These are phyloP conservation scores for Fusarium goolgardi DNA, from an alignment of 2,329 filamentous ascomycete species.

Conservation along the genomic window DNA sequence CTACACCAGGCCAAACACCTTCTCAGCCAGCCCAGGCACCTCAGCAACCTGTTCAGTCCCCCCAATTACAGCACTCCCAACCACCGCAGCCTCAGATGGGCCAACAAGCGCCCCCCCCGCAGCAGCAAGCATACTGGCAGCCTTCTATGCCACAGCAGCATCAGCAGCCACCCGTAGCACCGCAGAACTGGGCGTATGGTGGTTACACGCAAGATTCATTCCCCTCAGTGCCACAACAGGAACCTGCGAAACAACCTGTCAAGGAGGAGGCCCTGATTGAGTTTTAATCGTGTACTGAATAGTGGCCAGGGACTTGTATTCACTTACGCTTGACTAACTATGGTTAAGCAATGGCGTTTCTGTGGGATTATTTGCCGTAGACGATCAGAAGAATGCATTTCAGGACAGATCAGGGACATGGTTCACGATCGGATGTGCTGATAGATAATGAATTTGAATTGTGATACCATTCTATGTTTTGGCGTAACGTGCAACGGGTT, in stretches of 20 bases:
- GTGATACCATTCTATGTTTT: constrained; percentile 14
- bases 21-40: constrained; percentile 48
- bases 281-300: constrained; percentile 59
- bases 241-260: constrained; percentile 58
- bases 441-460: constrained; percentile 16
- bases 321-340: constrained; percentile 1
- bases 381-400: constrained; percentile 27
- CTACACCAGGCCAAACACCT: constrained; percentile 50
- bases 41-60: constrained; percentile 39
- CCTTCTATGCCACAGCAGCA: constrained; percentile 51
- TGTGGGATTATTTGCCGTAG: constrained; percentile 17
- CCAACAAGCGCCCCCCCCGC: constrained; percentile 47
- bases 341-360: constrained; percentile 28
- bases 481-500: not conserved
- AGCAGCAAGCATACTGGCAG: constrained; percentile 54
- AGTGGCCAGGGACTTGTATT: not conserved
- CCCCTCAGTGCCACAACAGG: constrained; percentile 67
- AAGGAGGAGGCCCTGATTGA: constrained; percentile 86
- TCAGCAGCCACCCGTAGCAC: constrained; percentile 49
- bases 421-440: not conserved
- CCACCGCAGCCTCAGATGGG: constrained; percentile 47
- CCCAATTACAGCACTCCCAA: constrained; percentile 45
- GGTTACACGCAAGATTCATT: constrained; percentile 71
- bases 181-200: constrained; percentile 59
- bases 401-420: constrained; percentile 3